Evolutionary conservation across 2,329 filamentous ascomycete species (phyloP), one percentile per base, ranked within the genome.

Genomic region (Leptographium wingfieldii): DNA sequence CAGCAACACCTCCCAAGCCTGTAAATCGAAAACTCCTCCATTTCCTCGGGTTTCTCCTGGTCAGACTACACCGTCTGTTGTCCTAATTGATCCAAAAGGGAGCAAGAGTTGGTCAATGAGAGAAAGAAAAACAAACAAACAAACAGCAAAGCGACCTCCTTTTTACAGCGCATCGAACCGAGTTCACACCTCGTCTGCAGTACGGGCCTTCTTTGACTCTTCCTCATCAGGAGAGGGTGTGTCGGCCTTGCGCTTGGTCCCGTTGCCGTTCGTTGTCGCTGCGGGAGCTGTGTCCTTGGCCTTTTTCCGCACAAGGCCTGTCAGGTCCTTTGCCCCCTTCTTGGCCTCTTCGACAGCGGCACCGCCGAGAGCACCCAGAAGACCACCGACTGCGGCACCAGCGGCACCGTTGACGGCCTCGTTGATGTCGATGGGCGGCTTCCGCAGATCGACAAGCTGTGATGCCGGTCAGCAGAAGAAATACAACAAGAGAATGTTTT

Each of bases 291-390:
- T 69, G 11, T 70, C 69, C 68, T 76, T 75, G 63, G 69, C 66
- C 71, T 83, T 84, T 73, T 86, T 92, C 68, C 86, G 84, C 52
- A 92, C 85, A 54, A 92, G 75, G n/a, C 84, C 81, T 0, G 81
- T 83, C 16, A 95, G 74, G 68, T 94, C 88, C 19, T 81, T 90
- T 7, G 89, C 89, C 9, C 76, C 80, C 73, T 86, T 86, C 67
- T 85, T 88, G 33, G 86, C 88, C 68, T 91, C 86, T 54, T 87
- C 83, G 54, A 90, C 76, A 64, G 82, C 79, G 29, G 83, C 84
- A 64, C 83, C 77, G 55, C 61, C 52, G 4, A 65, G 59, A 25
- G 81, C 78, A 60, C 85, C 84, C 7, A 90, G 74, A 31, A 90
- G 76, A 35, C 86, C 84, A 57, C 80, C 75, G 51, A 80, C 68